Percentiles rank a stretch among this genome's conserved stretches.
phyloP scores from a whole-genome alignment of 2,329 filamentous ascomycete genomes.

The Cadophora sp. region DNA sequence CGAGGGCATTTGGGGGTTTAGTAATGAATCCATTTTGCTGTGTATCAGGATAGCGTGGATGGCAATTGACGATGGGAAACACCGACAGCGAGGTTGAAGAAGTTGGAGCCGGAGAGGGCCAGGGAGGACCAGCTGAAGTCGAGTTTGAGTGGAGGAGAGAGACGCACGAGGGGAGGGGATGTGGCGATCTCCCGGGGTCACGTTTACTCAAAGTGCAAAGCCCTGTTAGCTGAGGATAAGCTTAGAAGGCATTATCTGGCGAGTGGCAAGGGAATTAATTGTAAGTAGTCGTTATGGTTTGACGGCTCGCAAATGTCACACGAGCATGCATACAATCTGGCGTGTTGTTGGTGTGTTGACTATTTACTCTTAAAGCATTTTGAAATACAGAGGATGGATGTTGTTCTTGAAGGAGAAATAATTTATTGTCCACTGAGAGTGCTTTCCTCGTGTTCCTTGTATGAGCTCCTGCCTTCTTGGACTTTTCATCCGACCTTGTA shows the following conservation, averaged over 20 bases:
- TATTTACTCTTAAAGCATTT: too few relatives aligned
- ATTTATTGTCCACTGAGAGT: too few relatives aligned
- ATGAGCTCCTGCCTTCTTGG: background rate
- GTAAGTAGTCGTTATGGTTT: background rate
- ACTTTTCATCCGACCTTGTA: background rate
- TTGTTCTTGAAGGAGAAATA: too few relatives aligned
- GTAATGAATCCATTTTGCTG: background rate
- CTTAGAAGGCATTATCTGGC: background rate
- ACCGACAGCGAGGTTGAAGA: background rate
- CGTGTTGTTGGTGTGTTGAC: too few relatives aligned
- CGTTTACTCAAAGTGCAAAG: constrained; percentile 13
- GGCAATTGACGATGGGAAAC: background rate
- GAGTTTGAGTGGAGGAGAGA: background rate
- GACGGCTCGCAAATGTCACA: background rate
- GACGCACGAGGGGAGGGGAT: background rate
- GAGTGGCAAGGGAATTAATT: background rate
- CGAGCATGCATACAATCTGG: too few relatives aligned
- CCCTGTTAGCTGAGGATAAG: background rate
- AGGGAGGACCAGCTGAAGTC: background rate
- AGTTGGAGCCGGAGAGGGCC: background rate
- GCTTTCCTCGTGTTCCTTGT: background rate
- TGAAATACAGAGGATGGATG: too few relatives aligned
- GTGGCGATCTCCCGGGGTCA: constrained; percentile 8
- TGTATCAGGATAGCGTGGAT: background rate
- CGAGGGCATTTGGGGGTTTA: background rate